phyloP scores from a whole-genome alignment of 208 protist species.

The Herpetomonas samuelpessoai region DNA sequence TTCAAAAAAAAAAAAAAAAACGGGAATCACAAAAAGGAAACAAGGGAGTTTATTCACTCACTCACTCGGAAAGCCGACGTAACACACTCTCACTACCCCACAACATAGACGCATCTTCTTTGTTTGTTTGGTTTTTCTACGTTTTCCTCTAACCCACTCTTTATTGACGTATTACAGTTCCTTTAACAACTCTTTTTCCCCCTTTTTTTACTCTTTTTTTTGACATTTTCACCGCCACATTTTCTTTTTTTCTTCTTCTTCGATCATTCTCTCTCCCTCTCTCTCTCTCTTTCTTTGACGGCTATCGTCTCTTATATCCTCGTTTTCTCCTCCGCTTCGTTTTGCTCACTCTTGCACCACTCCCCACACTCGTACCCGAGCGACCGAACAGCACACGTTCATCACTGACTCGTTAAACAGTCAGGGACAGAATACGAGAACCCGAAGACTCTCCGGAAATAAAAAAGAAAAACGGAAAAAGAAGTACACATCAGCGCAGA shows the following conservation, averaged over 20 bases:
- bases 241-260: slow-evolving; percentile 8
- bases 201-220: slow-evolving; percentile 10
- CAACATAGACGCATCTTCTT: slow-evolving; percentile 9
- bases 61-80: background rate
- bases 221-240: no score
- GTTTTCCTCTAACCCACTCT: slow-evolving; percentile 2
- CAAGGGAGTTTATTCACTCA: background rate
- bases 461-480: no score
- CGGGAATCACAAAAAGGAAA: slow-evolving; percentile 3
- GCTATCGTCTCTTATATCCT: no score
- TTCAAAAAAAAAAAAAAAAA: background rate
- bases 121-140: slow-evolving; percentile 11
- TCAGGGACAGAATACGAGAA: no score
- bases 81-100: background rate
- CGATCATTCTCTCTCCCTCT: background rate
- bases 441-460: no score
- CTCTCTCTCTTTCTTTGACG: background rate
- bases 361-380: no score
- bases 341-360: no score
- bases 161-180: slow-evolving; percentile 8
- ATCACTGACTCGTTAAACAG: no score
- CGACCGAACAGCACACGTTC: no score
- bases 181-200: slow-evolving; percentile 6
- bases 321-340: no score
- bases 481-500: no score